Percentiles rank a stretch among this genome's conserved stretches.
Conservation (phyloP, 1,284 basidiomycete species). For the Heliocybe sulcata region DNA sequence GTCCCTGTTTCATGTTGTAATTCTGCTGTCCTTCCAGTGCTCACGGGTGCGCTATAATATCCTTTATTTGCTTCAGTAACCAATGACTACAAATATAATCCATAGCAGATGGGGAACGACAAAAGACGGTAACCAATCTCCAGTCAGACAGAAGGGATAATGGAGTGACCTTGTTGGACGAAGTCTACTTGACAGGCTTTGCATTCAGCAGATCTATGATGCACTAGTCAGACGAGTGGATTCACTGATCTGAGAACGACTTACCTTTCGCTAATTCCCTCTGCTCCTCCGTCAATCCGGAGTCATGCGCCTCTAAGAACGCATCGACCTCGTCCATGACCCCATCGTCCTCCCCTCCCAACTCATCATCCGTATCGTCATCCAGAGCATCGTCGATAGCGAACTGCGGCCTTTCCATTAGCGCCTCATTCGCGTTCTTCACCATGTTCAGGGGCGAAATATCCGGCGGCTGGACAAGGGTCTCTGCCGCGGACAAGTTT, state of each 20-base stretch:
- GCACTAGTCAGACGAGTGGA: not conserved
- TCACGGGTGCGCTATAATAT: too few relatives aligned
- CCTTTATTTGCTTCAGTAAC: too few relatives aligned
- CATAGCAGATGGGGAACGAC: not conserved
- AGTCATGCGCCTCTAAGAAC: slow-evolving; percentile 87
- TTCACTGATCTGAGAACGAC: not conserved
- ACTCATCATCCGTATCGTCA: slow-evolving; percentile 67
- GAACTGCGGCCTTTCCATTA: slow-evolving; percentile 88
- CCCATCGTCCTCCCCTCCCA: slow-evolving; percentile 52
- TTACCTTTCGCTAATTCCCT: slow-evolving; percentile 75
- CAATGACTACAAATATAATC: not conserved
- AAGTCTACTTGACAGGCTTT: slow-evolving; percentile 42
- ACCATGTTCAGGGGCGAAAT: slow-evolving; percentile 60
- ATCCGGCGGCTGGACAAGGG: not conserved
- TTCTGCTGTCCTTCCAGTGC: too few relatives aligned
- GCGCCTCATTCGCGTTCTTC: slow-evolving; percentile 72
- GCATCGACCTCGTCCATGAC: slow-evolving; percentile 93
- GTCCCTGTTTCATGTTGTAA: too few relatives aligned
- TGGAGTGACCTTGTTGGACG: not conserved
- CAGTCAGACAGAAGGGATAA: not conserved
- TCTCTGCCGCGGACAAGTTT: slow-evolving; percentile 20
- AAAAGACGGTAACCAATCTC: not conserved
- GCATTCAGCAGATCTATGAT: slow-evolving; percentile 54
- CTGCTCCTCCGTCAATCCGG: slow-evolving; percentile 79
- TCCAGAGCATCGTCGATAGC: slow-evolving; percentile 90